These are phyloP conservation scores for Neurospora sp. DNA, from an alignment of 495 filamentous ascomycete genomes.

Conservation along the genomic window DNA sequence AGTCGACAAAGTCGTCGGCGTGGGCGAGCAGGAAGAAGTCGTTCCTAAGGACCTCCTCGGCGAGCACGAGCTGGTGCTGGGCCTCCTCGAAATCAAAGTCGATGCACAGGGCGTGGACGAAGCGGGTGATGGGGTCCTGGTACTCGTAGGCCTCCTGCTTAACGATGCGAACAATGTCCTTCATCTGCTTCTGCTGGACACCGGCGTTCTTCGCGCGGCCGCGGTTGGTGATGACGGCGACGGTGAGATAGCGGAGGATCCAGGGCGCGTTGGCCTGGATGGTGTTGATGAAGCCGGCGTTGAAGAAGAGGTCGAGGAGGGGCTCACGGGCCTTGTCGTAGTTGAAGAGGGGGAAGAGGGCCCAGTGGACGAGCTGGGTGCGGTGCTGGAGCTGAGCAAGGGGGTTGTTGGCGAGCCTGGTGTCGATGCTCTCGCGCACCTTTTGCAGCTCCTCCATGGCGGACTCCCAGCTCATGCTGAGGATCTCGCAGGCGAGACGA, in stretches of 20 bases:
- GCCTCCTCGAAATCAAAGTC: conserved; percentile 99
- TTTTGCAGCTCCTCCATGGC: conserved; percentile 94
- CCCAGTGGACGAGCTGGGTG: conserved; percentile 96
- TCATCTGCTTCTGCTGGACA: conserved; percentile 93
- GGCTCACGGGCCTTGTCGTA: conserved; percentile 82
- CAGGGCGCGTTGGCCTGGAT: conserved; percentile 97
- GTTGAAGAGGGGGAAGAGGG: conserved; percentile 98
- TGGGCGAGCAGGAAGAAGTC: conserved; percentile 91
- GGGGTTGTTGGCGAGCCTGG: conserved; percentile 87
- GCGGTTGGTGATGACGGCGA: conserved; percentile 92
- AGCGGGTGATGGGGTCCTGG: conserved; percentile 88
- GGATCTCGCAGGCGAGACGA: conserved; percentile 86
- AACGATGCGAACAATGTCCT: conserved; percentile 89
- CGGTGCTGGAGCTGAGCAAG: conserved; percentile 89
- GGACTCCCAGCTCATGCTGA: conserved; percentile 84
- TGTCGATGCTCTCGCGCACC: conserved; percentile 87
- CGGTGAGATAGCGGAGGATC: conserved; percentile 89
- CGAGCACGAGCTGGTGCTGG: conserved; percentile 80
- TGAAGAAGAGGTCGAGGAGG: conserved; percentile 94
- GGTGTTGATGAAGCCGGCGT: conserved; percentile 92
- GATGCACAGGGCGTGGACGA: conserved; percentile 90
- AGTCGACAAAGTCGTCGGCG: conserved; percentile 85
- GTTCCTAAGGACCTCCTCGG: conserved; percentile 80
- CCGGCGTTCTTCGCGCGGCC: conserved; percentile 71
- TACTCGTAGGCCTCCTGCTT: conserved; percentile 98